Evolutionary conservation across 2,329 filamentous ascomycete genomes (phyloP).

Genomic region (Zymoseptoria tritici): DNA sequence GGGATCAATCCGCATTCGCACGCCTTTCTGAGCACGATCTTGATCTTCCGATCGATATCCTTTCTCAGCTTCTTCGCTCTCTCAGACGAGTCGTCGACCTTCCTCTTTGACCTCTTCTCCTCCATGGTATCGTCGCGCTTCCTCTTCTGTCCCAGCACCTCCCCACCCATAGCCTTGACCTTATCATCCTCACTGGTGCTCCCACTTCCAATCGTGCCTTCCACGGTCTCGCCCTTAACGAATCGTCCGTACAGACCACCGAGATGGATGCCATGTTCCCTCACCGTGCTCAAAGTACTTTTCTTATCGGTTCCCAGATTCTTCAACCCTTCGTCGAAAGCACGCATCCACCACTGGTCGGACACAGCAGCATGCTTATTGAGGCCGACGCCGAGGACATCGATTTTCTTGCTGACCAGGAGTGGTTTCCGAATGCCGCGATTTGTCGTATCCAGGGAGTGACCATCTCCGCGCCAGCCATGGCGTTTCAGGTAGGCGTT

Average conservation of each 20-base stretch:
- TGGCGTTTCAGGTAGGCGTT: constrained; percentile 74
- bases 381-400: constrained; percentile 73
- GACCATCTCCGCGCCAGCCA: constrained; percentile 84
- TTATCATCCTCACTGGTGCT: constrained; percentile 6
- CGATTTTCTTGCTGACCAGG: constrained; percentile 72
- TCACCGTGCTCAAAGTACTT: constrained; percentile 44
- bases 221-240: constrained; percentile 69
- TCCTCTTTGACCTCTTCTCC: not conserved
- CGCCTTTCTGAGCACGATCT: not conserved
- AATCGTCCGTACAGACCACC: constrained; percentile 75
- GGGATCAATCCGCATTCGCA: not conserved
- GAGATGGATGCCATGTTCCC: constrained; percentile 40
- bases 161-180: constrained; percentile 4
- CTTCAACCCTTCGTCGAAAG: constrained; percentile 85
- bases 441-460: constrained; percentile 71
- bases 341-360: constrained; percentile 96
- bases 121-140: not conserved
- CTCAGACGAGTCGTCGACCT: constrained; percentile 1
- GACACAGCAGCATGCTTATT: constrained; percentile 55
- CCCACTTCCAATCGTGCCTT: constrained; percentile 54
- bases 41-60: not conserved
- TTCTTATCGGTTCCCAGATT: constrained; percentile 58
- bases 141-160: constrained; percentile 2
- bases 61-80: constrained; percentile 1
- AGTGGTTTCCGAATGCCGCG: constrained; percentile 78